Evolutionary conservation across 202 grass and related monocot genomes (phyloP).

Genomic region (Dendrocalamus latiflorus): DNA sequence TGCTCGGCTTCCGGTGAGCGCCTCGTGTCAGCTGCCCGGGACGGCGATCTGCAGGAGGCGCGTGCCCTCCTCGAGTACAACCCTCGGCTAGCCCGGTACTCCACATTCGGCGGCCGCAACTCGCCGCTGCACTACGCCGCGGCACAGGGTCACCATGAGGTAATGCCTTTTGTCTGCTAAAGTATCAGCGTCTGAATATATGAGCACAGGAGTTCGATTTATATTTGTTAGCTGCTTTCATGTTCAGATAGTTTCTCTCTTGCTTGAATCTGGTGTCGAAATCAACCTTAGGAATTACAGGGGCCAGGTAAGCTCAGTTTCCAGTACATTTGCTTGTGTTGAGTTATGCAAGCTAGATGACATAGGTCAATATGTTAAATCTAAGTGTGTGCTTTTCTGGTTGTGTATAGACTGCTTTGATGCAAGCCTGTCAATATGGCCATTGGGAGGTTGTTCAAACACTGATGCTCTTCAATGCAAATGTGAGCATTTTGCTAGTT

Average conservation of each 20-base stretch:
- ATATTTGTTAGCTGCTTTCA: background rate
- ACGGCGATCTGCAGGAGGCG: constrained; percentile 83
- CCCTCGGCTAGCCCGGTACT: constrained; percentile 73
- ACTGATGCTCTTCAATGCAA: constrained; percentile 85
- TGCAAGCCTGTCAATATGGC: constrained; percentile 96
- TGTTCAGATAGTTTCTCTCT: constrained; percentile 79
- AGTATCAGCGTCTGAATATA: background rate
- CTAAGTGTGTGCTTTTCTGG: background rate
- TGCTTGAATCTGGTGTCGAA: constrained; percentile 82
- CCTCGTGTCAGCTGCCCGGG: constrained; percentile 85
- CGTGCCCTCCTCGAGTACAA: constrained; percentile 81
- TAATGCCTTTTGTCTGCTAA: constrained; percentile 19
- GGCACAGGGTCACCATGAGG: constrained; percentile 83
- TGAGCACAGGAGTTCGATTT: background rate
- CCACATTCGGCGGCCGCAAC: constrained; percentile 78
- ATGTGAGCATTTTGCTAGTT: constrained; percentile 43
- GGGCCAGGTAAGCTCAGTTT: constrained; percentile 56
- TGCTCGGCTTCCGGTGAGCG: constrained; percentile 91
- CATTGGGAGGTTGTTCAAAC: constrained; percentile 97
- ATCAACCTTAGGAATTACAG: constrained; percentile 87
- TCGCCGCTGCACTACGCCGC: constrained; percentile 85
- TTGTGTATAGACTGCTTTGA: constrained; percentile 68
- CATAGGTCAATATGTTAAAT: background rate
- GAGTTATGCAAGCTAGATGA: background rate
- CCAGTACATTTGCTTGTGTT: background rate